phyloP scores from a whole-genome alignment of 768 basidiomycete species.

The Mycena amicta region DNA sequence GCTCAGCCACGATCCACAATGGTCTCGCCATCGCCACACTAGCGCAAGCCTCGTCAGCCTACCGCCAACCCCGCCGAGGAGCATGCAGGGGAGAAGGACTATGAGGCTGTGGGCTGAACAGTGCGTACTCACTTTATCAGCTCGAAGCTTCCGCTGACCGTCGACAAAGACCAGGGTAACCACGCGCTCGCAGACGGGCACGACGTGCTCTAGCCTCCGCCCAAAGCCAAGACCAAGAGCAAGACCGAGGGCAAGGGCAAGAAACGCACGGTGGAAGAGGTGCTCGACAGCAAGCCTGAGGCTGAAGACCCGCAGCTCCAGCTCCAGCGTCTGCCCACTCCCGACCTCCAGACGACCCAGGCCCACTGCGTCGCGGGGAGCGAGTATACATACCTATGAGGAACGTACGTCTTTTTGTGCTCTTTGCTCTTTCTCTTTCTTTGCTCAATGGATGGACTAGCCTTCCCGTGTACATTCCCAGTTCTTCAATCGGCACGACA shows the following conservation, averaged over 20 bases:
- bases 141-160: too few species aligned
- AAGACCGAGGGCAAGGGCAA: not conserved
- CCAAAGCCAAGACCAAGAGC: not conserved
- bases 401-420: constrained; percentile 51
- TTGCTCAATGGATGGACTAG: constrained; percentile 39
- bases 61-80: not conserved
- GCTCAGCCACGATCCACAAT: not conserved
- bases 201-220: not conserved
- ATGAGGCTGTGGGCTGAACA: not conserved
- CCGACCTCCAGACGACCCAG: not conserved
- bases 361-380: constrained; percentile 48
- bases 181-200: not conserved
- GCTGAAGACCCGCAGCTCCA: not conserved
- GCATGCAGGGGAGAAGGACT: not conserved
- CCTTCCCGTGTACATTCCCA: constrained; percentile 74
- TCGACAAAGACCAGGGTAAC: not conserved
- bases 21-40: too few species aligned
- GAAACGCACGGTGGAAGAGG: not conserved
- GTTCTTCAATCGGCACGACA: constrained; percentile 81
- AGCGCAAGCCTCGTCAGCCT: too few species aligned
- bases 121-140: not conserved
- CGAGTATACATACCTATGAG: constrained; percentile 60
- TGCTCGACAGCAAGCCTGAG: not conserved
- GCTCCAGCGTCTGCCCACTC: not conserved
- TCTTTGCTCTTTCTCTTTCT: not conserved